These are phyloP conservation scores for Syzygium grande DNA, from an alignment of 345 rosid genomes.

Conservation along the genomic window DNA sequence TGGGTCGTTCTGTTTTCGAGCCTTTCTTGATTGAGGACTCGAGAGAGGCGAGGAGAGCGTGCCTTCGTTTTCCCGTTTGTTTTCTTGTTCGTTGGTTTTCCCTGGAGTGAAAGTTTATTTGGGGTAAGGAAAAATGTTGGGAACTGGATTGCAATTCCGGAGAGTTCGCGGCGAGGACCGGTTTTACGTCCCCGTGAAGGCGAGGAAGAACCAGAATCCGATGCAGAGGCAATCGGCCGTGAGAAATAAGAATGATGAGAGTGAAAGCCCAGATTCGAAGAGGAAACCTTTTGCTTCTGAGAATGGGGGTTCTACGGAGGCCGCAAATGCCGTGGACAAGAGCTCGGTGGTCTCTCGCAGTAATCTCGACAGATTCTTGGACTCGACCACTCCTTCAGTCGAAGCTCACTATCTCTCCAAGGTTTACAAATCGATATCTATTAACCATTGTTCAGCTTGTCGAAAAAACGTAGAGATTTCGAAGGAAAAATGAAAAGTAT, in stretches of 20 bases:
- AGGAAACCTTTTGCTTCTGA: constrained; percentile 1
- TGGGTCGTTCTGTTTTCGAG: background rate
- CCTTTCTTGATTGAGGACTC: background rate
- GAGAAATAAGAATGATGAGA: constrained; percentile 8
- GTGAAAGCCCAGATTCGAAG: background rate
- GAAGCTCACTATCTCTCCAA: constrained; percentile 22
- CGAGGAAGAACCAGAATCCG: constrained; percentile 23
- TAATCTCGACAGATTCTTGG: constrained; percentile 32
- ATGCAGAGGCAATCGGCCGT: constrained; percentile 7
- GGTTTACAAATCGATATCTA: constrained; percentile 10
- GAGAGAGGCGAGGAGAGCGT: background rate
- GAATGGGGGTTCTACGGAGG: background rate
- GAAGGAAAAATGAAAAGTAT: background rate
- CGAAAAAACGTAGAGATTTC: background rate
- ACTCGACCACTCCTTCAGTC: constrained; percentile 28
- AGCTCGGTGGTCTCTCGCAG: constrained; percentile 9
- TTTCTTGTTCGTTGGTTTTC: background rate
- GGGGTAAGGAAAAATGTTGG: constrained; percentile 14
- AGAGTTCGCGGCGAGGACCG: constrained; percentile 23
- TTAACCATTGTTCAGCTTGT: background rate
- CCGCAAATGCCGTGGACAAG: background rate
- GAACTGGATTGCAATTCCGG: constrained; percentile 20
- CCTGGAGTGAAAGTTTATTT: background rate
- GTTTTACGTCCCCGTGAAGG: constrained; percentile 26
- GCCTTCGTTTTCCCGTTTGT: background rate